These are phyloP conservation scores for Haematococcus lacustris DNA, from an alignment of 139 green algal species.

Conservation along the genomic window DNA sequence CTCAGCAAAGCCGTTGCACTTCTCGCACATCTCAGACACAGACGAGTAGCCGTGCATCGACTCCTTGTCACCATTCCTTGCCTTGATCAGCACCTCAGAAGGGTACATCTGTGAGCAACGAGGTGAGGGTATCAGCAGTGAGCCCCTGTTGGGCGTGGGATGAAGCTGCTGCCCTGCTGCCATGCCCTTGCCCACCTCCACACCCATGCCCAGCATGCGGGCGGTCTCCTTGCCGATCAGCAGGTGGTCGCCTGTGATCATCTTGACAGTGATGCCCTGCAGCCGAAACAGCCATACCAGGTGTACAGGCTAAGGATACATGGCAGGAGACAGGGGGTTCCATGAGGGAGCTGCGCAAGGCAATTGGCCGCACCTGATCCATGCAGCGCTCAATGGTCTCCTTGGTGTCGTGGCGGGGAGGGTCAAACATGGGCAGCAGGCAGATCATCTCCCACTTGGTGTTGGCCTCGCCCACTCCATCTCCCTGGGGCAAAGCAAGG, in stretches of 20 bases:
- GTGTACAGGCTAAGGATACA: no score
- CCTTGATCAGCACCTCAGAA: conserved; percentile 36
- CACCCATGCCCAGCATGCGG: conserved; percentile 76
- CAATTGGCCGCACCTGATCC: conserved; percentile 39
- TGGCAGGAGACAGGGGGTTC: no score
- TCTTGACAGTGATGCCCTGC: conserved; percentile 70
- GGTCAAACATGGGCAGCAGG: conserved; percentile 76
- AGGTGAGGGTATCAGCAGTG: no score
- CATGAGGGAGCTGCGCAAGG: no score
- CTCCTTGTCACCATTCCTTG: conserved; percentile 22
- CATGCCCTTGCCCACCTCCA: conserved; percentile 20
- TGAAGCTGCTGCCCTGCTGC: no score
- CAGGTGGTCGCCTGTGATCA: conserved; percentile 83
- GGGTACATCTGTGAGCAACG: conserved; percentile 35
- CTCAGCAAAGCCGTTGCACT: conserved; percentile 75
- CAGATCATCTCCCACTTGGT: conserved; percentile 57
- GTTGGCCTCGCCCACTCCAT: conserved; percentile 24
- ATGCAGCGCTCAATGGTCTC: conserved; percentile 67
- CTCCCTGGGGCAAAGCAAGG: no score
- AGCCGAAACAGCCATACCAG: no score
- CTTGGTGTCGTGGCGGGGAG: conserved; percentile 77
- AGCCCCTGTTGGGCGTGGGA: no score
- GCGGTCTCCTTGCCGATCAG: conserved; percentile 82
- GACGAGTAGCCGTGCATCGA: conserved; percentile 29
- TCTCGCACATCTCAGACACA: conserved; percentile 62